Evolutionary conservation across 306 rosid genomes (phyloP), one percentile per base, ranked within the genome.

Genomic region (Leucaena leucocephala): DNA sequence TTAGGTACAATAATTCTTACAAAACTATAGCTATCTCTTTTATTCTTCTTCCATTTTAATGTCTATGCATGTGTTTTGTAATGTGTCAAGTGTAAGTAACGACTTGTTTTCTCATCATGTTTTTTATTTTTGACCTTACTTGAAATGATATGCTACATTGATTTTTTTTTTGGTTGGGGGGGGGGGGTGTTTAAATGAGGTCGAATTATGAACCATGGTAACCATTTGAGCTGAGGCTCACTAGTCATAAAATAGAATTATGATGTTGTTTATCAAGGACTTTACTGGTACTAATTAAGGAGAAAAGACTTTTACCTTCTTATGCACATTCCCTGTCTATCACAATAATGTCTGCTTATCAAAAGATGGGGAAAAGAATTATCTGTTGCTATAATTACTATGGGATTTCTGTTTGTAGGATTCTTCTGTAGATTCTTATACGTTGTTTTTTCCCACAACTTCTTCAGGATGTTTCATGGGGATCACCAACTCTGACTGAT

Each of bases 391-490:
- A 19, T 43, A 58, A 58, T 19, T 19, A 74, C 33, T 33, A 8
- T 42, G 14, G 54, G 21, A 38, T 38, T 11, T 70, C 40, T 9
- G n/a, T 65, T 4, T 17, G 70, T 22, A 40, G 8, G 67, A 65
- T 52, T 61, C 19, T 64, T 72, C 55, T 73, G 36, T 57, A n/a
- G 9, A 46, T 57, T 44, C 58, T 65, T 44, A 10, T 10, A 12
- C 44, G 74, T 69, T 44, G 57, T 69, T 27, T 46, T 68, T 54
- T 27, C 27, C 13, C 59, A 14, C 54, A 15, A 77, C 33, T 12
- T 79, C 7, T 83, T 76, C 88, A 94, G 98, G 78, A 33, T 34
- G 99, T 93, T 82, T 79, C 90, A 3, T 95, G 99, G 99, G 99
- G 99, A 45, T 82, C 91, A 3, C 87, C 88, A 34, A 85, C 93